These are phyloP conservation scores for Coffea canephora DNA, from an alignment of 257 asterid species.

Conservation along the genomic window DNA sequence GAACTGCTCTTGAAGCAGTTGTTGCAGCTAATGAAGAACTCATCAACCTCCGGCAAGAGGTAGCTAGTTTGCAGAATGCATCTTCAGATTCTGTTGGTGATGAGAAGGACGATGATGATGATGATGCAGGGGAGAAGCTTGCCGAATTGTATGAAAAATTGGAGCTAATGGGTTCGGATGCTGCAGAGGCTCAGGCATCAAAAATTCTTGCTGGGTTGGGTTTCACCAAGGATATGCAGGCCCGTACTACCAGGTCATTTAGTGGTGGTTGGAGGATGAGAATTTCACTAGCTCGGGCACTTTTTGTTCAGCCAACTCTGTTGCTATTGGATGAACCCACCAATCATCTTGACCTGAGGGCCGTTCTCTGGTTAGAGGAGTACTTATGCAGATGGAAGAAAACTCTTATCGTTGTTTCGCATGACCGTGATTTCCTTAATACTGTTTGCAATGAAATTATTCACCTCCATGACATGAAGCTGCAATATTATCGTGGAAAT, in stretches of 20 bases:
- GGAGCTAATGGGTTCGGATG: constrained; percentile 35
- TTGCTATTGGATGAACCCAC: constrained; percentile 38
- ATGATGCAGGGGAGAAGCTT: constrained; percentile 28
- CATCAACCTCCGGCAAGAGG: constrained; percentile 28
- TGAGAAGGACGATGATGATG: constrained; percentile 17
- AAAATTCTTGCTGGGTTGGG: constrained; percentile 40
- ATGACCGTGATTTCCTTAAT: constrained; percentile 35
- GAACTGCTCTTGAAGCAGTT: constrained; percentile 27
- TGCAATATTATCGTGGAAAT: constrained; percentile 31
- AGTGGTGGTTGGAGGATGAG: constrained; percentile 46
- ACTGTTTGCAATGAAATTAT: constrained; percentile 30
- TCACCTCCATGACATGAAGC: constrained; percentile 34
- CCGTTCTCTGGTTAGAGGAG: constrained; percentile 41
- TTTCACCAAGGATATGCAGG: constrained; percentile 38
- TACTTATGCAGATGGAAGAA: constrained; percentile 40
- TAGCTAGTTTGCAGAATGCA: constrained; percentile 23
- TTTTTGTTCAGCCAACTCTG: constrained; percentile 39
- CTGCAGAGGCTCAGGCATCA: constrained; percentile 36
- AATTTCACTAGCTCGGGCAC: constrained; percentile 37
- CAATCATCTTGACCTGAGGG: constrained; percentile 37
- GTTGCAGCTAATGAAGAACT: constrained; percentile 36
- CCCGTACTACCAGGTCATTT: constrained; percentile 28
- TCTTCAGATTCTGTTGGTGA: constrained; percentile 5
- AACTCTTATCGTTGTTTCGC: constrained; percentile 37
- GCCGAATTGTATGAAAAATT: constrained; percentile 33